Evolutionary conservation across 305 asterid genomes (phyloP).

Genomic region (Ilex paraguariensis): DNA sequence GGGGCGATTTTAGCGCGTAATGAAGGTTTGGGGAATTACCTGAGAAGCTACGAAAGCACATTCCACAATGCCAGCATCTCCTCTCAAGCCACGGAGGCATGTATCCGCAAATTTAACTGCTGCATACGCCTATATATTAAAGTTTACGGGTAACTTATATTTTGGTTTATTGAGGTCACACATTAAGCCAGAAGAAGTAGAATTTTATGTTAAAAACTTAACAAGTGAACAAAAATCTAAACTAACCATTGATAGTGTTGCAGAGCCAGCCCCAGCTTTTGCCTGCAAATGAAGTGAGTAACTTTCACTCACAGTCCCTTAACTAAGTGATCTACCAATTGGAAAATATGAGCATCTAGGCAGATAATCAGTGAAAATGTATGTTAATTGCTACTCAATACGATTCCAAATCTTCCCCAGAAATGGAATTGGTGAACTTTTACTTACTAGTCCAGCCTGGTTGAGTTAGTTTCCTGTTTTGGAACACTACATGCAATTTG

Average conservation of each 20-base stretch:
- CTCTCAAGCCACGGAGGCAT: slow-evolving; percentile 83
- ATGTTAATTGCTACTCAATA: too few relatives aligned
- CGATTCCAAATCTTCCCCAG: too few relatives aligned
- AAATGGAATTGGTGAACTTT: too few relatives aligned
- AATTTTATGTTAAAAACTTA: background rate
- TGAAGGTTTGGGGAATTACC: slow-evolving; percentile 28
- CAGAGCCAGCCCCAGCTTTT: slow-evolving; percentile 94
- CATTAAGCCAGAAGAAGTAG: background rate
- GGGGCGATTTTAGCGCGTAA: background rate
- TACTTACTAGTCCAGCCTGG: too few relatives aligned
- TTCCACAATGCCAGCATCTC: slow-evolving; percentile 76
- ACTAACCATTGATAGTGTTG: slow-evolving; percentile 86
- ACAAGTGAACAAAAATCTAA: background rate
- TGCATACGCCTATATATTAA: slow-evolving; percentile 64
- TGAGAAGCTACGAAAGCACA: slow-evolving; percentile 82
- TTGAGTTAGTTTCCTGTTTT: too few relatives aligned
- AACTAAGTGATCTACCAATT: background rate
- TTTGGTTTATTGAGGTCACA: too few relatives aligned
- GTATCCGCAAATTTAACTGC: slow-evolving; percentile 93
- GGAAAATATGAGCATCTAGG: too few relatives aligned
- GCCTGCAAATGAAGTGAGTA: slow-evolving; percentile 43
- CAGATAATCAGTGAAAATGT: too few relatives aligned
- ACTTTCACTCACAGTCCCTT: background rate
- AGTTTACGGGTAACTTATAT: too few relatives aligned
- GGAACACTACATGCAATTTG: too few relatives aligned